phyloP scores from a whole-genome alignment of 2,329 filamentous ascomycete genomes.

The Coniochaeta hoffmannii region DNA sequence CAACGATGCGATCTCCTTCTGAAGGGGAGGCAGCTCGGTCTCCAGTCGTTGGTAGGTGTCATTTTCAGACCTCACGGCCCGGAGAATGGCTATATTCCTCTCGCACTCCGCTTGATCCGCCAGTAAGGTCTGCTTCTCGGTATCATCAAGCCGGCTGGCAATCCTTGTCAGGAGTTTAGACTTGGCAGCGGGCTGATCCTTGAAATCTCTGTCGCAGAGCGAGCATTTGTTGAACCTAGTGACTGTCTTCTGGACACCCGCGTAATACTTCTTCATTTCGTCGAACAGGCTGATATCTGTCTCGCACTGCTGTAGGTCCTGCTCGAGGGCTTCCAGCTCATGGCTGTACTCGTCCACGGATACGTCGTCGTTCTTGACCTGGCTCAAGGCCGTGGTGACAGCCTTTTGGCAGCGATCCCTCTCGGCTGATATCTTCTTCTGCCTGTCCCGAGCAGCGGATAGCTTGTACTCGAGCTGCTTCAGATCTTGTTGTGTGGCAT shows the following conservation, averaged over 20 bases:
- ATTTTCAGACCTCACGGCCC: slow-evolving; percentile 57
- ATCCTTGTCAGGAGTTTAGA: slow-evolving; percentile 62
- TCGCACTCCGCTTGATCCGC: slow-evolving; percentile 54
- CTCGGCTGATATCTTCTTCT: slow-evolving; percentile 57
- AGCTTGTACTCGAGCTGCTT: slow-evolving; percentile 71
- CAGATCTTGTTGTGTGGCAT: slow-evolving; percentile 63
- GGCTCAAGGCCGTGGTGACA: slow-evolving; percentile 41
- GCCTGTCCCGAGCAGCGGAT: slow-evolving; percentile 54
- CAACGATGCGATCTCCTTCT: slow-evolving; percentile 45
- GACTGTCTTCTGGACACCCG: slow-evolving; percentile 57
- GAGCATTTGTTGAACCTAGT: slow-evolving; percentile 66
- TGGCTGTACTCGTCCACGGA: slow-evolving; percentile 47
- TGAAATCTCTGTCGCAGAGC: slow-evolving; percentile 67
- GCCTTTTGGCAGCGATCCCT: slow-evolving; percentile 51
- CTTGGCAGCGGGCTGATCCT: slow-evolving; percentile 49
- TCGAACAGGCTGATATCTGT: slow-evolving; percentile 64
- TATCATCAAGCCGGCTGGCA: slow-evolving; percentile 53
- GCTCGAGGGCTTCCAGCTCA: slow-evolving; percentile 41
- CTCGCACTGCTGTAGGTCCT: slow-evolving; percentile 52
- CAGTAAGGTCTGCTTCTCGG: slow-evolving; percentile 47
- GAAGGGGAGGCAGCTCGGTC: slow-evolving; percentile 62
- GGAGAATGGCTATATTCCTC: slow-evolving; percentile 49
- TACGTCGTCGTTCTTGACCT: slow-evolving; percentile 28
- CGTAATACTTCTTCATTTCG: slow-evolving; percentile 64
- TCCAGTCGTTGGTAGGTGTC: slow-evolving; percentile 67